Percentiles rank a stretch among this genome's conserved stretches.
Evolutionary conservation across 2,329 filamentous ascomycete species (phyloP).

Genomic region (Rhinocladiella similis): DNA sequence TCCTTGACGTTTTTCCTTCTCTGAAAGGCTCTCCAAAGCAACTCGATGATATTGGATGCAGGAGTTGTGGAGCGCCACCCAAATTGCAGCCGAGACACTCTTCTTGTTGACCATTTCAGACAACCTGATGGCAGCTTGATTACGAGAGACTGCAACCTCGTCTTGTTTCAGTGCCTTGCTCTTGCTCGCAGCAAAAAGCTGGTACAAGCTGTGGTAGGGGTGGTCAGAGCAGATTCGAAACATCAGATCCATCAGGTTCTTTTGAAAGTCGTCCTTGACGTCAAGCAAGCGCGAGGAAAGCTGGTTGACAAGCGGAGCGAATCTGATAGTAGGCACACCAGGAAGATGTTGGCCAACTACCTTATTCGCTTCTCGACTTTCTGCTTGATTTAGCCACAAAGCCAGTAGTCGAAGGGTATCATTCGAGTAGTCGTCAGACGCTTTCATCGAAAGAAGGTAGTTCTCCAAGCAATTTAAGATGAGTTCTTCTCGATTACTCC

Average conservation of each 20-base stretch:
- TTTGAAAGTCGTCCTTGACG: slow-evolving; percentile 70
- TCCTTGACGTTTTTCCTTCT: slow-evolving; percentile 65
- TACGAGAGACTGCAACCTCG: slow-evolving; percentile 70
- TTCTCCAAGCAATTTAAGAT: slow-evolving; percentile 89
- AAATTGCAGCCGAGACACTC: slow-evolving; percentile 56
- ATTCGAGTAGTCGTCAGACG: slow-evolving; percentile 85
- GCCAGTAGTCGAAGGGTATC: slow-evolving; percentile 90
- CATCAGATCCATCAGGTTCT: slow-evolving; percentile 70
- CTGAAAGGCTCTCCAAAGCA: slow-evolving; percentile 50
- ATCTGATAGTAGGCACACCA: slow-evolving; percentile 84
- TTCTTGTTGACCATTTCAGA: slow-evolving; percentile 60
- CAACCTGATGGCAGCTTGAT: slow-evolving; percentile 70
- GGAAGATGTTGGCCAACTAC: slow-evolving; percentile 70
- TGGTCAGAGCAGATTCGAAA: slow-evolving; percentile 86
- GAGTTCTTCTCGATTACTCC: slow-evolving; percentile 75
- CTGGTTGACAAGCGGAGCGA: slow-evolving; percentile 92
- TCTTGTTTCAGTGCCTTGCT: slow-evolving; percentile 65
- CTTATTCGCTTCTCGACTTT: slow-evolving; percentile 73
- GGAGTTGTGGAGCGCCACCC: slow-evolving; percentile 71
- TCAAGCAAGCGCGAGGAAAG: slow-evolving; percentile 87
- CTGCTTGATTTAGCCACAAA: slow-evolving; percentile 86
- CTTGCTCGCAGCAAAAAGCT: slow-evolving; percentile 82
- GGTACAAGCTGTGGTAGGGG: slow-evolving; percentile 95
- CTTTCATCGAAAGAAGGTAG: slow-evolving; percentile 79
- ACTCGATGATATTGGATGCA: slow-evolving; percentile 64